These are phyloP conservation scores for Aspergillus sclerotialis DNA, from an alignment of 2,329 filamentous ascomycete species.

Conservation along the genomic window DNA sequence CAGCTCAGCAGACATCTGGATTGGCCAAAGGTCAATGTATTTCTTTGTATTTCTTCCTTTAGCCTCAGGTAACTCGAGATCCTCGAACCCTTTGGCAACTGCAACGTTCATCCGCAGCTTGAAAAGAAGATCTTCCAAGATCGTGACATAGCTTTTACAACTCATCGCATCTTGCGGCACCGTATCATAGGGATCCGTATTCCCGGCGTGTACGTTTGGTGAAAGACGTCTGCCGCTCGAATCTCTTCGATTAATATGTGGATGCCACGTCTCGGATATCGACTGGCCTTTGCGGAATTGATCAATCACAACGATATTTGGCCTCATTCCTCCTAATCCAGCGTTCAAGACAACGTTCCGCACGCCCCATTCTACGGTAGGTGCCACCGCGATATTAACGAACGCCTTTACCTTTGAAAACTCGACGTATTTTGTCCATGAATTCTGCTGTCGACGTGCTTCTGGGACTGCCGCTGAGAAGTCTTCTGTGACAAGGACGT, in stretches of 20 bases:
- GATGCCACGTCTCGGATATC: slow-evolving; percentile 50
- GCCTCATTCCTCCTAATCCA: slow-evolving; percentile 78
- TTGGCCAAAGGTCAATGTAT: slow-evolving; percentile 84
- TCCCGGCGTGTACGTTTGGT: slow-evolving; percentile 7
- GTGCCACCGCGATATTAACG: slow-evolving; percentile 77
- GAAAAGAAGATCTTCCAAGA: slow-evolving; percentile 73
- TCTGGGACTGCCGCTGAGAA: slow-evolving; percentile 74
- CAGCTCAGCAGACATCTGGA: slow-evolving; percentile 86
- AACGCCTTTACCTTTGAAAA: slow-evolving; percentile 84
- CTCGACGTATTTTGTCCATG: slow-evolving; percentile 83
- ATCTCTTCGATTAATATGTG: slow-evolving; percentile 24
- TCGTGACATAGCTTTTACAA: slow-evolving; percentile 68
- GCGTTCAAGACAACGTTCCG: slow-evolving; percentile 75
- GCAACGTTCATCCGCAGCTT: slow-evolving; percentile 77
- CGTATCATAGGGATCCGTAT: slow-evolving; percentile 48
- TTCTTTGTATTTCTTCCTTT: slow-evolving; percentile 58
- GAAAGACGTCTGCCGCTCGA: slow-evolving; percentile 14
- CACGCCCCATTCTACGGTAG: slow-evolving; percentile 75
- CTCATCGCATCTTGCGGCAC: slow-evolving; percentile 64
- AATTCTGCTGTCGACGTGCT: slow-evolving; percentile 69
- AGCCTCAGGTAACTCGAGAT: slow-evolving; percentile 62
- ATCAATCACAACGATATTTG: slow-evolving; percentile 77
- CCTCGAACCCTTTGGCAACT: slow-evolving; percentile 72
- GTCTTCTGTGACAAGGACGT: slow-evolving; percentile 80
- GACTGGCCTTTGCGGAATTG: slow-evolving; percentile 60